Evolutionary conservation across 176 grass and related monocot genomes (phyloP).

Genomic region (Typha latifolia): DNA sequence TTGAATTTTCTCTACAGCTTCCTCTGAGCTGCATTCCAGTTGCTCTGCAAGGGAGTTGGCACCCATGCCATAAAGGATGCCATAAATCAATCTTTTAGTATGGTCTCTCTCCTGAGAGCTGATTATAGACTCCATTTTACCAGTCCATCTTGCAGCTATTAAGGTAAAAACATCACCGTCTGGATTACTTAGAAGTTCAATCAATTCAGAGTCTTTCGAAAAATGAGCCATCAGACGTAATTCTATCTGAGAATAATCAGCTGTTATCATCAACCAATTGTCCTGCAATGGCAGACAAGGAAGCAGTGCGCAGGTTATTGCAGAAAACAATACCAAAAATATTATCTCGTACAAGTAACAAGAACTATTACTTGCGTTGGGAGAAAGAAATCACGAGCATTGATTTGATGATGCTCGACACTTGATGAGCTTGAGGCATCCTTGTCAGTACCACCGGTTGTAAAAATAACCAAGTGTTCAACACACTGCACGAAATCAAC

Average conservation of each 20-base stretch:
- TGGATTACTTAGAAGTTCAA: conserved; percentile 78
- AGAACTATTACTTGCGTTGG: conserved; percentile 62
- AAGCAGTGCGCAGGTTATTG: not conserved
- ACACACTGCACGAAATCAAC: conserved; percentile 67
- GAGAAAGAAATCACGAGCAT: conserved; percentile 78
- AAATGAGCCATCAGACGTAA: conserved; percentile 92
- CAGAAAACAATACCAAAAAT: not conserved
- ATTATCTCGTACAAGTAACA: conserved; percentile 8
- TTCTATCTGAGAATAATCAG: conserved; percentile 91
- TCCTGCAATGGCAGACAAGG: conserved; percentile 34
- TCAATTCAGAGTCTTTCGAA: conserved; percentile 66
- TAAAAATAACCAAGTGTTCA: conserved; percentile 72
- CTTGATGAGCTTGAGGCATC: conserved; percentile 24
- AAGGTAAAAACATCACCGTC: conserved; percentile 83
- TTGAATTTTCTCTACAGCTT: conserved; percentile 77
- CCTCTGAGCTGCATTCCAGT: conserved; percentile 61
- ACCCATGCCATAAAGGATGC: conserved; percentile 94
- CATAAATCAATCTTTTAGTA: conserved; percentile 88
- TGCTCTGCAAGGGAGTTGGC: conserved; percentile 77
- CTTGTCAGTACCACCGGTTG: conserved; percentile 34
- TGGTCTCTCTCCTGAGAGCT: conserved; percentile 61
- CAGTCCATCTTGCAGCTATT: conserved; percentile 81
- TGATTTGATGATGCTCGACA: conserved; percentile 58
- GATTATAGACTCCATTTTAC: conserved; percentile 52
- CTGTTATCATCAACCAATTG: conserved; percentile 76